Evolutionary conservation across 192 early-diverging fungal species (phyloP), one percentile per base, ranked within the genome.

Genomic region (Podila minutissima): DNA sequence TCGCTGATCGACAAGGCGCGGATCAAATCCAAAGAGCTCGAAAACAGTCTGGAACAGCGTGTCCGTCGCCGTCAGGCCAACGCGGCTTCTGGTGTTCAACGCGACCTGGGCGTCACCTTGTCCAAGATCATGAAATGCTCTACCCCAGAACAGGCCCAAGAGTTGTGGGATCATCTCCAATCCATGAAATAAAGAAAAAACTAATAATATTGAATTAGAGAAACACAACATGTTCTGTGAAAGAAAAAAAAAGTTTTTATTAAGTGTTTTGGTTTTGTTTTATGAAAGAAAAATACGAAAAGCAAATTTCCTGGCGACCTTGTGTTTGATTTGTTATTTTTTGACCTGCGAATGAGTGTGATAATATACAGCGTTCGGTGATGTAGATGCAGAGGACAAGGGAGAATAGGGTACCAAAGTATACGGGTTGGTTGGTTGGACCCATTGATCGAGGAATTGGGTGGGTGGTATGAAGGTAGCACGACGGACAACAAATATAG

Each of bases 21-120:
- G 35, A 37, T 69, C 19, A 92, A 93, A 68, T 85, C 93, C 6
- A 73, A 79, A n/a, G 83, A 88, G 53, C 67, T 88, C 63, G 83
- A 86, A 28, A 31, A 37, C 15, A 63, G 65, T 20, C 46, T 75
- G 26, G 74, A 83, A n/a, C 62, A 29, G 24, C 71, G 82, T 24
- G 59, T 64, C 35, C 50, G 35, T 57, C 59, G n/a, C 11, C 19
- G 55, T 46, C n/a, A 29, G 38, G n/a, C 58, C 49, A 22, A 66
- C 35, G 12, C 63, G 46, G 26, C 10, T 13, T 46, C 41, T 46
- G 41, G 0, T 46, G 59, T 4, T 7, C 24, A 20, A 53, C 49
- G 19, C 64, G 17, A 11, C 11, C 35, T 31, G 24, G 46, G 53
- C 13, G 20, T 11, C 6, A 11, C 17, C 20, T 17, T 60, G 28